Percentiles rank a stretch among this genome's conserved stretches.
phyloP scores from a whole-genome alignment of 164 flowering plant species.

The Macadamia integrifolia region DNA sequence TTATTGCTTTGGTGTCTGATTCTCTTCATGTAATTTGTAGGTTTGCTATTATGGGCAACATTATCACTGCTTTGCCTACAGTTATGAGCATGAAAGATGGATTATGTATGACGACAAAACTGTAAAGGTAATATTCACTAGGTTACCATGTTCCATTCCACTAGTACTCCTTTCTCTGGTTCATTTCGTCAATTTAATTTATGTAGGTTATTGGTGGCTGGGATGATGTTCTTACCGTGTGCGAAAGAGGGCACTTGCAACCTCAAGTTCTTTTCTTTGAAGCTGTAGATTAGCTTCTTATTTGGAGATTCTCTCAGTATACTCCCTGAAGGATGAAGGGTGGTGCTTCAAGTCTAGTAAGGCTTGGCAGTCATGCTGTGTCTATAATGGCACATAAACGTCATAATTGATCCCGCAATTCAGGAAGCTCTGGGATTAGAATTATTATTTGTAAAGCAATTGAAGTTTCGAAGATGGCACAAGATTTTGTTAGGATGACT shows the following conservation, averaged over 20 bases:
- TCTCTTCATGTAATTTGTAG: constrained; percentile 27
- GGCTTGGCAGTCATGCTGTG: not conserved
- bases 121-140: constrained; percentile 62
- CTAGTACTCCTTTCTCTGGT: not conserved
- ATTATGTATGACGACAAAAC: constrained; percentile 92
- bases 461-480: constrained; percentile 10
- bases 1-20: not conserved
- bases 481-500: constrained; percentile 18
- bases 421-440: constrained; percentile 1
- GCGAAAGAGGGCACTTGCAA: constrained; percentile 89
- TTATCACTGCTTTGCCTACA: constrained; percentile 94
- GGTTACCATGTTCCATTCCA: not conserved
- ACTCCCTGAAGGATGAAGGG: not conserved
- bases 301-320: constrained; percentile 10
- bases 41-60: constrained; percentile 99
- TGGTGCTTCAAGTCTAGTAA: constrained; percentile 14
- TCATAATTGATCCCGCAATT: constrained; percentile 7
- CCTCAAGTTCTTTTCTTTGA: constrained; percentile 97
- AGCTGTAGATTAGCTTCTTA: constrained; percentile 54
- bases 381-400: not conserved
- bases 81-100: constrained; percentile 71
- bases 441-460: not conserved
- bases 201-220: constrained; percentile 81
- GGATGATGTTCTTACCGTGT: constrained; percentile 74
- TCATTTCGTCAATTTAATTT: constrained; percentile 9